Evolutionary conservation across 805 yeast genomes (phyloP).

Genomic region (Kodamaea laetipori): DNA sequence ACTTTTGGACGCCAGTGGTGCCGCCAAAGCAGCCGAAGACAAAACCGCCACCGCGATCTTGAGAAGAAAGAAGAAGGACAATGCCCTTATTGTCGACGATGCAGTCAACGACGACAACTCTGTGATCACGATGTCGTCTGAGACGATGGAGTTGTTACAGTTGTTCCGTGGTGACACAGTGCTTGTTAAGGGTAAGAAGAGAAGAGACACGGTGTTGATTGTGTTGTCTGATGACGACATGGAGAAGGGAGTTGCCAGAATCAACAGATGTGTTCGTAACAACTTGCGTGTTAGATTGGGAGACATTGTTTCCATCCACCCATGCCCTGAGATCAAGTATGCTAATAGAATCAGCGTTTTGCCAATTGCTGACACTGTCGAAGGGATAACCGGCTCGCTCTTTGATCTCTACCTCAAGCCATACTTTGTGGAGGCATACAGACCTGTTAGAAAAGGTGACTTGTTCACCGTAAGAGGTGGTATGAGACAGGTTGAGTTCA

Average conservation of each 20-base stretch:
- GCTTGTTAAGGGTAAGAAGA: slow-evolving; percentile 94
- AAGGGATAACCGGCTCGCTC: slow-evolving; percentile 94
- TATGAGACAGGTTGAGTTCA: slow-evolving; percentile 99
- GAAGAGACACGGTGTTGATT: slow-evolving; percentile 95
- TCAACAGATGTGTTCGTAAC: slow-evolving; percentile 95
- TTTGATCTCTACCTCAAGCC: slow-evolving; percentile 97
- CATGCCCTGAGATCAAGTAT: slow-evolving; percentile 97
- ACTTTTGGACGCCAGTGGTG: slow-evolving; percentile 63
- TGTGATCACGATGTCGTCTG: slow-evolving; percentile 90
- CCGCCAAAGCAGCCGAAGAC: slow-evolving; percentile 54
- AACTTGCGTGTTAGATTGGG: slow-evolving; percentile 93
- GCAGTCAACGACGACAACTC: slow-evolving; percentile 97
- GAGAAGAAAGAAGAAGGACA: slow-evolving; percentile 97
- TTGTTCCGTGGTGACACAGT: slow-evolving; percentile 98
- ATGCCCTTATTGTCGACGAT: slow-evolving; percentile 92
- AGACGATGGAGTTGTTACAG: slow-evolving; percentile 92
- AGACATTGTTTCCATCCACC: slow-evolving; percentile 86
- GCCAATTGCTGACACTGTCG: slow-evolving; percentile 97
- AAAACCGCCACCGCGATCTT: slow-evolving; percentile 95
- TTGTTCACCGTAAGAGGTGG: slow-evolving; percentile 96
- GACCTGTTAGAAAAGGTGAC: slow-evolving; percentile 98
- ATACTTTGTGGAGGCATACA: slow-evolving; percentile 96
- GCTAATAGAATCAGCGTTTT: slow-evolving; percentile 92
- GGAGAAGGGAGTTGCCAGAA: slow-evolving; percentile 91
- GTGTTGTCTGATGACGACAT: slow-evolving; percentile 95